Base-by-base conservation (phyloP, 1,284 basidiomycete genomes). In the Trichosporon coremiiforme region DNA sequence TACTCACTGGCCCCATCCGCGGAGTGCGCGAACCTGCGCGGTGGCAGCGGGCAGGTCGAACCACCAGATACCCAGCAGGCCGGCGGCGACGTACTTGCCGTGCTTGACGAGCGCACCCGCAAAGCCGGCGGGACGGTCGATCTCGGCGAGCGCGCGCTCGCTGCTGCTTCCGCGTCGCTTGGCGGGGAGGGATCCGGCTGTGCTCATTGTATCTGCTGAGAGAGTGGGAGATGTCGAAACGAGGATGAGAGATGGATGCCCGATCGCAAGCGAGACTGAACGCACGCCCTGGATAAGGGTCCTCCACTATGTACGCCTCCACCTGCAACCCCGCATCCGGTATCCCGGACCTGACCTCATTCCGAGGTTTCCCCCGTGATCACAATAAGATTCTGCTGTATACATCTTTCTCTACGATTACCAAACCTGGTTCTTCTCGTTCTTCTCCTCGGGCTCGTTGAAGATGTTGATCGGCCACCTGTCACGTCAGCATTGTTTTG, bases 391-490 rank as follows among this genome's bases (percentile, higher is more conserved):
- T 29, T 60, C 55, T 31, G 25, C 55, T 31, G 25, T 29, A 60
- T 33, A 17, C 57, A 35, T 13, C n/a, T 13, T 12, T 3, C 22
- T 41, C 66, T 67, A 31, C 55, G 22, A 31, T 47, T 69, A 73
- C 71, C 71, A 73, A 13, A 67, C 66, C 17, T 33, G 38, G 65
- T 47, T 60, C 60, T 69, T 69, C 68, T 70, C 67, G 50, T 69
- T 53, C 68, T 69, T 47, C 85, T 93, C 91, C 47, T 80, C 82
- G n/a, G 83, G 82, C 79, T 90, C 89, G 68, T 84, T 84, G 78
- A 92, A 92, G 67, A 90, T 81, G 80, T 89, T 86, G 81, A 92
- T 87, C 73, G 88, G 86, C 91, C 91, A 92, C 13, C 65, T 66
- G 45, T 13, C 6, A 10, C 31, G 57, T 62, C 57, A 62, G 57